A percentile compares a stretch with the other conserved stretches of the same genome.
phyloP scores from a whole-genome alignment of 2,329 filamentous ascomycete genomes.

The Arachnomyces sp. region DNA sequence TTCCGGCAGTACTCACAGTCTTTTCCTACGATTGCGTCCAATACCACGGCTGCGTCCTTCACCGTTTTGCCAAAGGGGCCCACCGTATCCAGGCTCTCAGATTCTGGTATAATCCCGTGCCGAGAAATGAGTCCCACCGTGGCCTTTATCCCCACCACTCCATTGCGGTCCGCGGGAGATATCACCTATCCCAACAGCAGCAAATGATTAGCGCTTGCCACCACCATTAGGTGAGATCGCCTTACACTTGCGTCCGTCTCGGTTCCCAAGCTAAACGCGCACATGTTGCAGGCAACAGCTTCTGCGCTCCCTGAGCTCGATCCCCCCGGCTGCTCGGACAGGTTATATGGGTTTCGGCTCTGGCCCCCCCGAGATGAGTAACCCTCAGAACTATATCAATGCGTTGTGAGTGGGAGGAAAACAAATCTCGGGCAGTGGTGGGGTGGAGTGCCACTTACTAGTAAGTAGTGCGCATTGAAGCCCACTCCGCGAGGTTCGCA shows the following conservation, averaged over 20 bases:
- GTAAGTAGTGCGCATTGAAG: constrained; percentile 58
- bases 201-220: not conserved
- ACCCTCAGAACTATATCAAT: constrained; percentile 45
- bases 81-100: constrained; percentile 59
- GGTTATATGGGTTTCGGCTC: constrained; percentile 57
- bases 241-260: constrained; percentile 61
- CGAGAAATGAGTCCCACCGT: constrained; percentile 65
- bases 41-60: constrained; percentile 56
- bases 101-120: constrained; percentile 56
- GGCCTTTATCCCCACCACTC: constrained; percentile 65
- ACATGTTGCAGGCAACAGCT: constrained; percentile 55
- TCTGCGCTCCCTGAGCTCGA: constrained; percentile 59
- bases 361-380: constrained; percentile 59
- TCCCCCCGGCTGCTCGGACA: constrained; percentile 60
- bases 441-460: constrained; percentile 30
- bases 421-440: no score
- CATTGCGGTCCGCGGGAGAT: constrained; percentile 61
- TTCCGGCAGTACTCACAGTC: no score
- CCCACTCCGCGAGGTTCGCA: constrained; percentile 64
- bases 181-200: constrained; percentile 42
- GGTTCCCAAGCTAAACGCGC: constrained; percentile 60
- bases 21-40: constrained; percentile 59
- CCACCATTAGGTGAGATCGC: not conserved
- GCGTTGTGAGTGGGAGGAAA: no score
- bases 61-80: constrained; percentile 61